A percentile compares a stretch with the other conserved stretches of the same genome.
phyloP scores from a whole-genome alignment of 805 yeast genomes.

The Vanderwaltozyma tropicalis region DNA sequence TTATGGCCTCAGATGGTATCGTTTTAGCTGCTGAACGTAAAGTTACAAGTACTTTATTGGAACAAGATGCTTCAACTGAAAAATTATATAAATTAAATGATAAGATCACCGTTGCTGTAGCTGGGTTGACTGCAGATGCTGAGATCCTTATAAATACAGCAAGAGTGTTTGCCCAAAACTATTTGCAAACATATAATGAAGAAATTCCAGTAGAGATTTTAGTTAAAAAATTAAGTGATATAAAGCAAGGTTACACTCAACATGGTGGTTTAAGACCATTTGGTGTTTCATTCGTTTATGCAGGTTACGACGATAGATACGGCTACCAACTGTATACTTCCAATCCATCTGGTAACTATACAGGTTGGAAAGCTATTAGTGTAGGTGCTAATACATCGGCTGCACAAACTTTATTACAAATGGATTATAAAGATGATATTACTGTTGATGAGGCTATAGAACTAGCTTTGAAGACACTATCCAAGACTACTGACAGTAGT shows the following conservation, averaged over 20 bases:
- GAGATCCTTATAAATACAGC: slow-evolving; percentile 80
- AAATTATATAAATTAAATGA: slow-evolving; percentile 81
- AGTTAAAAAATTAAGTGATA: slow-evolving; percentile 81
- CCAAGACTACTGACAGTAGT: slow-evolving; percentile 88
- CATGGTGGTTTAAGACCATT: slow-evolving; percentile 98
- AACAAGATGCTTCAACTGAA: slow-evolving; percentile 89
- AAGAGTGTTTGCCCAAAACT: slow-evolving; percentile 73
- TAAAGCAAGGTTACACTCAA: slow-evolving; percentile 96
- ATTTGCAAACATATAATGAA: slow-evolving; percentile 79
- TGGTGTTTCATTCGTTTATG: slow-evolving; percentile 93
- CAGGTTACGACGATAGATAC: slow-evolving; percentile 85
- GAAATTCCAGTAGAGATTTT: slow-evolving; percentile 88
- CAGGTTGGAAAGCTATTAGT: slow-evolving; percentile 97
- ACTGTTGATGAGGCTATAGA: slow-evolving; percentile 66
- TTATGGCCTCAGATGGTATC: slow-evolving; percentile 76
- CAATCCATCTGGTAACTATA: slow-evolving; percentile 94
- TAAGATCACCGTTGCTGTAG: slow-evolving; percentile 84
- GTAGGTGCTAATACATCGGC: slow-evolving; percentile 95
- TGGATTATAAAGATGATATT: slow-evolving; percentile 83
- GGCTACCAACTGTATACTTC: slow-evolving; percentile 90
- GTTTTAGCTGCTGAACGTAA: slow-evolving; percentile 95
- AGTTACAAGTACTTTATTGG: slow-evolving; percentile 83
- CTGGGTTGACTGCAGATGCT: slow-evolving; percentile 97
- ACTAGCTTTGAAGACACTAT: slow-evolving; percentile 80
- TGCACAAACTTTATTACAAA: slow-evolving; percentile 90